Conservation (phyloP, 139 green algal species). For the Chlorella ohadii region DNA sequence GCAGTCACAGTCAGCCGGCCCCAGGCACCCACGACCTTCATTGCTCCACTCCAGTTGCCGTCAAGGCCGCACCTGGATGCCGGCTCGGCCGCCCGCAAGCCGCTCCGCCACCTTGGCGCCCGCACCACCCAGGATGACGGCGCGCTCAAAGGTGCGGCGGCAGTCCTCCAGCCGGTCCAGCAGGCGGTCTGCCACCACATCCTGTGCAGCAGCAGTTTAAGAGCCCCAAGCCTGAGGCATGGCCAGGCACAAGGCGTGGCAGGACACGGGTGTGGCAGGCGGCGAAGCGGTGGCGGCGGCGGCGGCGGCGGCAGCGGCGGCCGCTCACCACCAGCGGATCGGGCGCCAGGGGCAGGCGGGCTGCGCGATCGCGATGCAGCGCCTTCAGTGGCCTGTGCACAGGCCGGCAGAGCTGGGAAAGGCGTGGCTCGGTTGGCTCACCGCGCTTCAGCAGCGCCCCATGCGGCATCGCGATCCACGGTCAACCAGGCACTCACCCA, state of each 20-base stretch:
- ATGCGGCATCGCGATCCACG: too few species aligned
- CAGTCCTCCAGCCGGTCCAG: constrained; percentile 88
- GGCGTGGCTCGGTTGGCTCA: too few species aligned
- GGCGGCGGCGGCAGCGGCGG: neutral
- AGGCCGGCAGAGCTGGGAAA: neutral
- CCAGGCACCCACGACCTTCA: too few species aligned
- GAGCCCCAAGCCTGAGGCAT: too few species aligned
- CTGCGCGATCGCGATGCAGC: constrained; percentile 72
- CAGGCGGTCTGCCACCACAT: constrained; percentile 70
- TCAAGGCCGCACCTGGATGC: constrained; percentile 56
- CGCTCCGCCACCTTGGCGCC: constrained; percentile 57
- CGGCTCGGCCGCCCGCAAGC: constrained; percentile 48
- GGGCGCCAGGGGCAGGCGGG: constrained; percentile 22
- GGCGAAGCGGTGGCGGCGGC: neutral
- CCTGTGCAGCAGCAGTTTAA: constrained; percentile 47
- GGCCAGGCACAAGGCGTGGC: too few species aligned
- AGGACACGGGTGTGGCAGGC: too few species aligned
- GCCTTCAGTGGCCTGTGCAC: constrained; percentile 53
- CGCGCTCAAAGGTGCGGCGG: constrained; percentile 63
- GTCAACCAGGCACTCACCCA: neutral
- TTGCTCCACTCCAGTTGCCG: too few species aligned
- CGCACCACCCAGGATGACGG: constrained; percentile 70
- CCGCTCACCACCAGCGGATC: constrained; percentile 55
- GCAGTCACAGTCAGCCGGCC: neutral
- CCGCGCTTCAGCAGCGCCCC: too few species aligned